Percentiles rank a stretch among this genome's conserved stretches.
Evolutionary conservation across 1,284 basidiomycete species (phyloP).

Genomic region (Ceratobasidium sp.): DNA sequence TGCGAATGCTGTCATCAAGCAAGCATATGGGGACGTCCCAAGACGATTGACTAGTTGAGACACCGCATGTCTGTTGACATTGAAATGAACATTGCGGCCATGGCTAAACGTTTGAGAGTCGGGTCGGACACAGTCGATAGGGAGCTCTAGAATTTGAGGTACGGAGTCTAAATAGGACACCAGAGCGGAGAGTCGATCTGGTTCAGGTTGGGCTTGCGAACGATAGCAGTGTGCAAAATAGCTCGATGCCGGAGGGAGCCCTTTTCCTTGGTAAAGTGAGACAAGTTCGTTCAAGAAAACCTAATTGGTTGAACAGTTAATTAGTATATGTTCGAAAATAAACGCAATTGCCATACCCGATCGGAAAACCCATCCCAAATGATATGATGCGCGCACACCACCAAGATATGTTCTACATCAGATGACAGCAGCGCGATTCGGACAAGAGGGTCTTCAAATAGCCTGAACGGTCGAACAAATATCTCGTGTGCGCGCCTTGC

Average conservation of each 20-base stretch:
- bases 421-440: neutral
- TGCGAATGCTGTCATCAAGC: slow-evolving; percentile 3
- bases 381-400: slow-evolving; percentile 22
- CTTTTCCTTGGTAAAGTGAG: slow-evolving; percentile 13
- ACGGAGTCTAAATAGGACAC: slow-evolving; percentile 10
- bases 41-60: neutral
- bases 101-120: neutral
- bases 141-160: slow-evolving; percentile 5
- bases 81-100: slow-evolving; percentile 3
- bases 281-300: slow-evolving; percentile 18
- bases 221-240: neutral
- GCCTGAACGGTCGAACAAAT: neutral
- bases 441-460: slow-evolving; percentile 1
- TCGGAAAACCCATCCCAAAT: slow-evolving; percentile 27
- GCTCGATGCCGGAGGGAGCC: neutral
- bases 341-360: neutral
- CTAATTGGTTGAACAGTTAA: neutral
- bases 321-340: neutral
- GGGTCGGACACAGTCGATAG: slow-evolving; percentile 12
- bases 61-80: neutral
- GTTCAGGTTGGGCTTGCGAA: neutral
- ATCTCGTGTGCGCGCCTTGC: neutral
- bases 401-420: neutral
- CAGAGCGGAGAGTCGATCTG: neutral
- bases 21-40: neutral